phyloP scores from a whole-genome alignment of 2,329 filamentous ascomycete genomes.

The Blumeria hordei region DNA sequence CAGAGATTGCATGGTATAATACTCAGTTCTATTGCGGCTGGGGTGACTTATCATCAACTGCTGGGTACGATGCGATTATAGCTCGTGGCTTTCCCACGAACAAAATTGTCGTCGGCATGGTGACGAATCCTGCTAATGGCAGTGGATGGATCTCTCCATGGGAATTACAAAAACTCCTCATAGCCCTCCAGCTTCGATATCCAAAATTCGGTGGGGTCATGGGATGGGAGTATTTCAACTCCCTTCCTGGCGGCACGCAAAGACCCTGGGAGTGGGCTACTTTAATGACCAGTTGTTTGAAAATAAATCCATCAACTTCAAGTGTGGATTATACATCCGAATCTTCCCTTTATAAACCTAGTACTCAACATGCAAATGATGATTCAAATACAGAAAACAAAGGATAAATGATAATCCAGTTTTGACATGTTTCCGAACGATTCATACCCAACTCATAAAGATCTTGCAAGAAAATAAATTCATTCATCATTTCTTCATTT shows the following conservation, averaged over 20 bases:
- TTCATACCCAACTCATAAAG: too few species aligned
- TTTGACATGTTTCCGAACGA: too few species aligned
- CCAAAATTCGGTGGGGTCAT: slow-evolving; percentile 64
- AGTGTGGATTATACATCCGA: too few species aligned
- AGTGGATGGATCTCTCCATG: slow-evolving; percentile 37
- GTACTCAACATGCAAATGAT: too few species aligned
- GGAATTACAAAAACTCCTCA: slow-evolving; percentile 30
- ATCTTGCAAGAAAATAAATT: too few species aligned
- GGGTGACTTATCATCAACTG: slow-evolving; percentile 19
- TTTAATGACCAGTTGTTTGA: slow-evolving; percentile 23
- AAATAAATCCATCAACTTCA: neutral
- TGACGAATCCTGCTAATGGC: slow-evolving; percentile 60
- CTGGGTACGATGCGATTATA: slow-evolving; percentile 27
- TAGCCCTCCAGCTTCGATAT: slow-evolving; percentile 31
- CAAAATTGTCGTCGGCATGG: slow-evolving; percentile 55
- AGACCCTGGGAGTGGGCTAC: slow-evolving; percentile 59
- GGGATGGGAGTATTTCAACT: slow-evolving; percentile 92
- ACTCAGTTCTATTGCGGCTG: slow-evolving; percentile 85
- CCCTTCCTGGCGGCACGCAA: slow-evolving; percentile 34
- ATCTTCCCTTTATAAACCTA: too few species aligned
- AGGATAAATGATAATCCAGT: too few species aligned
- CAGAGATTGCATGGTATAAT: slow-evolving; percentile 64
- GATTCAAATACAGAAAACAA: too few species aligned
- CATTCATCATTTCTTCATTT: too few species aligned
- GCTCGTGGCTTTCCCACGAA: slow-evolving; percentile 44